Base-by-base conservation (phyloP, 2,329 filamentous ascomycete genomes). In the Metarhizium humberi region DNA sequence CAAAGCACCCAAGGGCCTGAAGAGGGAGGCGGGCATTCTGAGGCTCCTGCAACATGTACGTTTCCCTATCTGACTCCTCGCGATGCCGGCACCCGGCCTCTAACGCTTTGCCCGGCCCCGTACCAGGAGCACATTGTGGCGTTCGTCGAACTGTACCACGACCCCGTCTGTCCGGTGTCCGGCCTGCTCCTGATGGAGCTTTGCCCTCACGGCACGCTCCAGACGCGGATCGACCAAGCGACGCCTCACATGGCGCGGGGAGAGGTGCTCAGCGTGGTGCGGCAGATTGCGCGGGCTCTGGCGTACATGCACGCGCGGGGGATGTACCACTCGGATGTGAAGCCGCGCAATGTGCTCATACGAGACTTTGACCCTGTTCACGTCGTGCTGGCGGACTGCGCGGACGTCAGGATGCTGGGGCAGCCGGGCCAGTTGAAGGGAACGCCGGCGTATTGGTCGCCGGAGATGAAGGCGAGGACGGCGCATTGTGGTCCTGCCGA, bases 271-370 rank as follows among this genome's bases (percentile, higher is more conserved):
- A 56, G 54, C 1, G 60, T 64, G 3, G 49, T 63, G 30, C 47
- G 52, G 1, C 68, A 71, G 46, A 50, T 66, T 1, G 53, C 62
- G 0, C 55, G 52, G 3, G 68, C 64, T 0, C 54, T 70, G 4
- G 57, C 58, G 16, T 69, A 66, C 46, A 55, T 71, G 0, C 68
- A 71, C 20, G 34, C 13, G 1, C 36, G 50, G 29, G 55, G 53
- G 0, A 56, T 64, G 1, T 66, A 64, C 16, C 68, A 70, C 50
- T 61, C 62, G 0, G 68, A 71, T 45, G 29, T 71, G 40, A 71
- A 71, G 53, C 67, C 67, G 0, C 59, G 61, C 4, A 71, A 71
- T 51, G 64, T 71, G 3, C 55, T 71, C 0, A 51, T 70, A 16
- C 64, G 66, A 14, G 56, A 56, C 1, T 58, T 64, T 53, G 10